A percentile compares a stretch with the other conserved stretches of the same genome.
These are phyloP conservation scores for Lycium barbarum DNA, from an alignment of 257 asterid species.

Conservation along the genomic window DNA sequence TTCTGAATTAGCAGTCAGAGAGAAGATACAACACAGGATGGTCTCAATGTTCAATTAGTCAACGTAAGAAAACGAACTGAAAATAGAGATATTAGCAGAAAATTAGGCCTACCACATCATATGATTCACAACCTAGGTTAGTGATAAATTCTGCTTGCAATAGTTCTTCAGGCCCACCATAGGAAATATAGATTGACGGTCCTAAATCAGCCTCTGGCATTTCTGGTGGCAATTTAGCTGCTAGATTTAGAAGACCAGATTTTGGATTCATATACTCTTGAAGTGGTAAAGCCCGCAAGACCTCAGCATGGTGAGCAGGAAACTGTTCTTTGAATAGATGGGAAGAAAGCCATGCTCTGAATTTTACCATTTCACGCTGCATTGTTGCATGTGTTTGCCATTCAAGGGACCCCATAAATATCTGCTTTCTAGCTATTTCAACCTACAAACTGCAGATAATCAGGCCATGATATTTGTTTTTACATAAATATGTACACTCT, in stretches of 20 bases:
- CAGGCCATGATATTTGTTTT: neutral
- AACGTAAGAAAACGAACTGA: neutral
- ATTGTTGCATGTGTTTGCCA: conserved; percentile 70
- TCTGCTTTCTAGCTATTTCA: conserved; percentile 70
- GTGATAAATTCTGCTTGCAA: conserved; percentile 68
- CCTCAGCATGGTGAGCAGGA: conserved; percentile 75
- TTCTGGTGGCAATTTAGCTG: conserved; percentile 74
- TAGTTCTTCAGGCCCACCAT: conserved; percentile 81
- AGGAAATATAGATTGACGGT: conserved; percentile 79
- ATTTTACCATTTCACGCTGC: conserved; percentile 62
- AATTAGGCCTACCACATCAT: conserved; percentile 72
- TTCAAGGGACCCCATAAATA: conserved; percentile 83
- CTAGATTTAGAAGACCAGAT: conserved; percentile 83
- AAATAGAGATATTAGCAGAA: conserved; percentile 28
- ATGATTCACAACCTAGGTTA: conserved; percentile 75
- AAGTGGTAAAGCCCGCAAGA: conserved; percentile 76
- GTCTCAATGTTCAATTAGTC: conserved; percentile 20
- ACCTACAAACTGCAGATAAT: conserved; percentile 60
- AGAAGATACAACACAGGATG: neutral
- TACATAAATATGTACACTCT: neutral
- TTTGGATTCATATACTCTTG: conserved; percentile 81
- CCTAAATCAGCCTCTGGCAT: conserved; percentile 70
- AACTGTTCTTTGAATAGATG: conserved; percentile 75
- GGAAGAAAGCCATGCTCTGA: conserved; percentile 88
- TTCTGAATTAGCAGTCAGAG: neutral